A percentile compares a stretch with the other conserved stretches of the same genome.
Evolutionary conservation across 2,329 filamentous ascomycete species (phyloP).

Genomic region (Colletotrichum limetticola): DNA sequence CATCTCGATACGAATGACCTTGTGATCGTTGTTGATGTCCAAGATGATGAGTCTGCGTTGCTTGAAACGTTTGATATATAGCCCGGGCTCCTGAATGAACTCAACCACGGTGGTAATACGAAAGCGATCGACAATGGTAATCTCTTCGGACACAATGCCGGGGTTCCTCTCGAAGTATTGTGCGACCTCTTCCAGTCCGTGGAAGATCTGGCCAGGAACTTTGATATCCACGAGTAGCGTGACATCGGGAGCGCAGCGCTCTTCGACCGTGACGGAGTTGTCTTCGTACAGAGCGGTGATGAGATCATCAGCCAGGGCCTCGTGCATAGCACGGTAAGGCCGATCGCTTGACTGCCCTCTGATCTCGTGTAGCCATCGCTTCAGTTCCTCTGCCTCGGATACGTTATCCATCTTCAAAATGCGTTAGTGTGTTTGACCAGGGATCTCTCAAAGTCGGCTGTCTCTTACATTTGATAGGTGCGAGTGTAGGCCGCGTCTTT

Average conservation of each 20-base stretch:
- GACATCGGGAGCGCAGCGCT: background rate
- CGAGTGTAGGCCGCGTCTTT: too few species aligned
- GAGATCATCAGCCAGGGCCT: background rate
- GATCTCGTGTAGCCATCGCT: background rate
- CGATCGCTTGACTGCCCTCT: background rate
- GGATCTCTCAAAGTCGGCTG: too few species aligned
- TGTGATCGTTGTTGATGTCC: background rate
- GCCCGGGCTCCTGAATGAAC: too few species aligned
- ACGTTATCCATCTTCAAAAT: too few species aligned
- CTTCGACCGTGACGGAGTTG: too few species aligned
- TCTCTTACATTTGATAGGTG: too few species aligned
- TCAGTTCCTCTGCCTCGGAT: too few species aligned
- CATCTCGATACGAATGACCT: background rate
- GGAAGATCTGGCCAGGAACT: background rate
- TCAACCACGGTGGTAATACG: background rate
- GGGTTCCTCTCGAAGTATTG: too few species aligned
- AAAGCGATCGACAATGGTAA: background rate
- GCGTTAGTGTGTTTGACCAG: too few species aligned
- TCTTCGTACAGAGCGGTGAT: background rate
- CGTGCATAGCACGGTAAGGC: background rate
- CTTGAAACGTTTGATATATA: background rate
- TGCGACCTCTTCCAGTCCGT: background rate
- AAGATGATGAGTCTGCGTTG: background rate
- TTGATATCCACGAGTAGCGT: background rate
- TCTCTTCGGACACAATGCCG: too few species aligned